Conservation (phyloP, 2,329 filamentous ascomycete species). For the Aspergillus sp. region DNA sequence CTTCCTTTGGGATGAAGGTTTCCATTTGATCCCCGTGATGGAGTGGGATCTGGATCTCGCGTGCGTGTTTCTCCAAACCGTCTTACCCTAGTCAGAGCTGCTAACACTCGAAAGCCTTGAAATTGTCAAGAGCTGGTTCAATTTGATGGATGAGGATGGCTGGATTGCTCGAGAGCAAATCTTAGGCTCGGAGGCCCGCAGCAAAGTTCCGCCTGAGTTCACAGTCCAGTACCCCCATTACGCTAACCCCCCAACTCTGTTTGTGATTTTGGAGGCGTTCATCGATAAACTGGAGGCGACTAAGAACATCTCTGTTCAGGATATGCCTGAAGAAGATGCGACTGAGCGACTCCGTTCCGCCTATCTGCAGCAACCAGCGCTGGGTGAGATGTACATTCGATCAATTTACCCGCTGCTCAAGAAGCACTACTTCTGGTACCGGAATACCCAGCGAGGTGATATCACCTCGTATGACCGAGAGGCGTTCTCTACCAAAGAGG, state of each 20-base stretch:
- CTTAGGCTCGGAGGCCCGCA: conserved; percentile 83
- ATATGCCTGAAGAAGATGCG: conserved; percentile 19
- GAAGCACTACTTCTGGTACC: conserved; percentile 93
- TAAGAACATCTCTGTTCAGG: conserved; percentile 26
- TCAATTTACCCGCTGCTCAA: conserved; percentile 83
- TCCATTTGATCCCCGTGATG: conserved; percentile 84
- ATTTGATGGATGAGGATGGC: conserved; percentile 91
- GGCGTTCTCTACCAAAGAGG: conserved; percentile 85
- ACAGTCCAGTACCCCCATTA: conserved; percentile 96
- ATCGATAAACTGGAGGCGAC: conserved; percentile 69
- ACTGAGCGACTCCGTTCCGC: conserved; percentile 58
- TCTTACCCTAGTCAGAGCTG: neutral
- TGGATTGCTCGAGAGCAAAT: conserved; percentile 99
- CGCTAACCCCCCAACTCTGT: conserved; percentile 92
- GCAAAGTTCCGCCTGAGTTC: conserved; percentile 91
- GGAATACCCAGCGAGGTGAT: conserved; percentile 84
- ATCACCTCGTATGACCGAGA: conserved; percentile 88
- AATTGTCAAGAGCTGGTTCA: conserved; percentile 93
- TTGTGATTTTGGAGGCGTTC: conserved; percentile 82
- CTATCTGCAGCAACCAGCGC: conserved; percentile 65
- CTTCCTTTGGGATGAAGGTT: conserved; percentile 98
- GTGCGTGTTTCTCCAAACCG: conserved; percentile 31
- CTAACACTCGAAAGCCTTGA: conserved; percentile 54
- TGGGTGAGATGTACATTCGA: conserved; percentile 69
- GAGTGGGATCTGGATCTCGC: conserved; percentile 94